These are phyloP conservation scores for Diaporthe aspalathi DNA, from an alignment of 2,329 filamentous ascomycete species.

Conservation along the genomic window DNA sequence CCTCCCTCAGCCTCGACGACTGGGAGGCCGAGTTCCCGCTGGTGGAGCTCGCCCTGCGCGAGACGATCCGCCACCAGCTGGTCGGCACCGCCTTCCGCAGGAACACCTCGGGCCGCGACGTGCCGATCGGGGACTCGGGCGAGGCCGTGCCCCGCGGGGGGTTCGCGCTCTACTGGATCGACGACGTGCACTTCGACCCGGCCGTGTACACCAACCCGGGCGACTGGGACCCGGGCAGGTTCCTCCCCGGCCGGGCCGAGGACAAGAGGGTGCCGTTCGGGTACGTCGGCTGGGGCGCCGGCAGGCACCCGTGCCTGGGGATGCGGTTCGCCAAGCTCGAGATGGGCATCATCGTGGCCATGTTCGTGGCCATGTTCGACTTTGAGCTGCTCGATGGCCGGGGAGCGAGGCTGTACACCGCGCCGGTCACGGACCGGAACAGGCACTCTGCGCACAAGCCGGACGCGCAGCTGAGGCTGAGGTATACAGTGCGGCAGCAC, in stretches of 20 bases:
- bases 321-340: constrained; percentile 64
- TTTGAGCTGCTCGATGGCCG: constrained; percentile 55
- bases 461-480: constrained; percentile 48
- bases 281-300: constrained; percentile 52
- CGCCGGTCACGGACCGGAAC: constrained; percentile 53
- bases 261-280: constrained; percentile 49
- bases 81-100: constrained; percentile 62
- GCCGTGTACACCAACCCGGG: constrained; percentile 60
- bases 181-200: constrained; percentile 62
- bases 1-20: constrained; percentile 59
- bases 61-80: constrained; percentile 63
- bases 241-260: constrained; percentile 58
- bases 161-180: constrained; percentile 58
- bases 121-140: constrained; percentile 55
- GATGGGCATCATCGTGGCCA: constrained; percentile 60
- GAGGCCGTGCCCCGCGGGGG: constrained; percentile 62
- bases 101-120: constrained; percentile 58
- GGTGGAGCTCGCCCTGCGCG: constrained; percentile 63
- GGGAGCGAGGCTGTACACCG: constrained; percentile 47
- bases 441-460: constrained; percentile 54
- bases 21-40: constrained; percentile 67
- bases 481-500: constrained; percentile 46
- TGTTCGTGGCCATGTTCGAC: constrained; percentile 62
- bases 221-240: constrained; percentile 63
- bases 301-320: constrained; percentile 50